These are phyloP conservation scores for Coemansia furcata DNA, from an alignment of 192 early-diverging fungal genomes.

Conservation along the genomic window DNA sequence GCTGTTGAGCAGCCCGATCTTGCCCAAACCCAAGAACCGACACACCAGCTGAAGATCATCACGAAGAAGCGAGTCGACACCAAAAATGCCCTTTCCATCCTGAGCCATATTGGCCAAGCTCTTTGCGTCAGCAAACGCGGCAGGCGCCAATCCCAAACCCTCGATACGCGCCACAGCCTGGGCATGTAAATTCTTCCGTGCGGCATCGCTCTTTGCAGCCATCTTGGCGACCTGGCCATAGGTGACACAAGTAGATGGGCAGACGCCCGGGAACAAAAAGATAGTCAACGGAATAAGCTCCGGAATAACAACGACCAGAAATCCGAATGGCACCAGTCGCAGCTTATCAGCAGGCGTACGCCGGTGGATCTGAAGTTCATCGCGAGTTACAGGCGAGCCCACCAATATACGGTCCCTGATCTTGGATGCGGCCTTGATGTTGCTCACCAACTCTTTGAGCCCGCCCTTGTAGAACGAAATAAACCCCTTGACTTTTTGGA, in stretches of 20 bases:
- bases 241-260: conserved; percentile 42
- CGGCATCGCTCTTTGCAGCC: conserved; percentile 30
- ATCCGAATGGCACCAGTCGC: conserved; percentile 40
- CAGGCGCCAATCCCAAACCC: conserved; percentile 5
- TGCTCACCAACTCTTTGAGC: conserved; percentile 30
- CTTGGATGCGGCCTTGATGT: conserved; percentile 5
- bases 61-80: conserved; percentile 3
- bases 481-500: conserved; percentile 35
- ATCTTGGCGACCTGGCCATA: conserved; percentile 24
- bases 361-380: conserved; percentile 30
- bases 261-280: conserved; percentile 29
- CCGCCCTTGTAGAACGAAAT: conserved; percentile 44
- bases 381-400: conserved; percentile 17
- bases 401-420: conserved; percentile 15
- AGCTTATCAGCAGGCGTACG: conserved; percentile 29
- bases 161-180: conserved; percentile 19
- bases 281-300: conserved; percentile 40
- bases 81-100: conserved; percentile 6
- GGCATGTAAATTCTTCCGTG: conserved; percentile 11
- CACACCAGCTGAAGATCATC: conserved; percentile 22
- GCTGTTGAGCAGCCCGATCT: not conserved
- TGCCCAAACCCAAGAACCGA: conserved; percentile 23
- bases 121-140: conserved; percentile 13
- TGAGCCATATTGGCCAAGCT: conserved; percentile 1
- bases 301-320: conserved; percentile 29